phyloP scores from a whole-genome alignment of 2,329 filamentous ascomycete genomes.

The Botrytis aclada region DNA sequence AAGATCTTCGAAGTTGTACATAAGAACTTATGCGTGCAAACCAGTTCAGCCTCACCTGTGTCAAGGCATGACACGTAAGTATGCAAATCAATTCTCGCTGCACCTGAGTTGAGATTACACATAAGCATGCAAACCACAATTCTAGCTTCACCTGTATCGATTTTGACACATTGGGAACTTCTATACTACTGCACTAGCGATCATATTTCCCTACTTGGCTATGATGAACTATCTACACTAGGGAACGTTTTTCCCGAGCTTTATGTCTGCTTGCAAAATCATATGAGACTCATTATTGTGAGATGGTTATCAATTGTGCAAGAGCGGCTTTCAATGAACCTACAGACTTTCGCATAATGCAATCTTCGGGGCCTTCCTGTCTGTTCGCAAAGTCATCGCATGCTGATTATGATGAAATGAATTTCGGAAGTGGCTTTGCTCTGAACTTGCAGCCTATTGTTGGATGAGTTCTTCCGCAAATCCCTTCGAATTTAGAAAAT shows the following conservation, averaged over 20 bases:
- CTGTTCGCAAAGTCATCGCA: not conserved
- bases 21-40: not conserved
- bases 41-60: not conserved
- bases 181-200: not conserved
- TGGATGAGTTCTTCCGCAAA: not conserved
- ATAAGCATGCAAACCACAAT: not conserved
- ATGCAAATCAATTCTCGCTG: not conserved
- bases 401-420: not conserved
- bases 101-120: not conserved
- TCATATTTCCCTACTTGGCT: not conserved
- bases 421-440: not conserved
- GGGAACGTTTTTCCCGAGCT: not conserved
- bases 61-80: not conserved
- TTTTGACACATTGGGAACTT: not conserved
- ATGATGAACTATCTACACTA: no score
- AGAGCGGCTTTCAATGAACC: not conserved
- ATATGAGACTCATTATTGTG: not conserved
- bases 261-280: not conserved
- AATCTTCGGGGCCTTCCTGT: not conserved
- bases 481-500: not conserved
- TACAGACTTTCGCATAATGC: not conserved
- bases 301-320: not conserved
- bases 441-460: not conserved
- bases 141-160: not conserved
- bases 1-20: not conserved